Conservation (phyloP, 164 flowering plant species). For the Stephania yunnanensis region DNA sequence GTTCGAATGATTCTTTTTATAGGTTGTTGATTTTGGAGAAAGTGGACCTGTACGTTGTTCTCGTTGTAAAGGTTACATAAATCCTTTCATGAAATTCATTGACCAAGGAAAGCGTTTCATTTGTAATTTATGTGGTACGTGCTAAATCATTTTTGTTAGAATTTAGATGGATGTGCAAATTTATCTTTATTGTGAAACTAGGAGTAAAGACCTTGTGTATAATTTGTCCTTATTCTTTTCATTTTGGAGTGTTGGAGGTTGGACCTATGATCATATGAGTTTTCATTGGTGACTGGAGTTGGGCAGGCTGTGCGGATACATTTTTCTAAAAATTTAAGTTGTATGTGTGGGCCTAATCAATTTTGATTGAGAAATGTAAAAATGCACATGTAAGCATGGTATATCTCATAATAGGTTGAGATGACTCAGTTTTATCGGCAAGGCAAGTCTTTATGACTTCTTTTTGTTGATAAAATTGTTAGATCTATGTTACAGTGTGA, state of each 20-base stretch:
- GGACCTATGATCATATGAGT: background rate
- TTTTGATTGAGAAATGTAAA: background rate
- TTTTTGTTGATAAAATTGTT: background rate
- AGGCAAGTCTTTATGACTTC: background rate
- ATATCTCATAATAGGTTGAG: background rate
- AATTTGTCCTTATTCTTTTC: background rate
- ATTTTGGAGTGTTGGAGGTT: background rate
- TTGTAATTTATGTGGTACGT: constrained; percentile 95
- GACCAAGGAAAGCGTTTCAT: constrained; percentile 93
- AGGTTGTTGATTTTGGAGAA: constrained; percentile 98
- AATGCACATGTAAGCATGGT: background rate
- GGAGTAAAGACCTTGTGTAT: background rate
- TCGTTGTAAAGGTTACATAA: constrained; percentile 94
- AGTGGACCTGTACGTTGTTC: constrained; percentile 97
- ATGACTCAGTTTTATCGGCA: background rate
- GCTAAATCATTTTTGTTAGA: background rate
- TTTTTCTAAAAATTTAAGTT: no score
- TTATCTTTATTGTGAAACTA: background rate
- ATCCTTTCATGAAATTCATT: constrained; percentile 95
- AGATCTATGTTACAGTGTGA: background rate
- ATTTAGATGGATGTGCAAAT: background rate
- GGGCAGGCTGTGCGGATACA: no score
- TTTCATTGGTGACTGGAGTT: no score
- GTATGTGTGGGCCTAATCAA: background rate
- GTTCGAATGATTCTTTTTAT: constrained; percentile 6